phyloP scores from a whole-genome alignment of 495 filamentous ascomycete species.

The Talaromyces borbonicus region DNA sequence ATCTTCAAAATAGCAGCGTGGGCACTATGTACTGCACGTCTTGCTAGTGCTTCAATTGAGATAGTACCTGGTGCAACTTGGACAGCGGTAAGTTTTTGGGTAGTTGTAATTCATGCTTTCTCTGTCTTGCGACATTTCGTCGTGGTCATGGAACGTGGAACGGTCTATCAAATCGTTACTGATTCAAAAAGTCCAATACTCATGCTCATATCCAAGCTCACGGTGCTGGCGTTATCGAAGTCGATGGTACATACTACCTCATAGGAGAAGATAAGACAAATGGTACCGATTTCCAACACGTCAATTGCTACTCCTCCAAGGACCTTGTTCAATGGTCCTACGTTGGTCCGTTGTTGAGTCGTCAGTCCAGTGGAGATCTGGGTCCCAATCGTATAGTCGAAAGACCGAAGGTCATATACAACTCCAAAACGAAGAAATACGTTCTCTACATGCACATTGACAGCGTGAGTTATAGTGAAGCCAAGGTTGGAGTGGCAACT shows the following conservation, averaged over 20 bases:
- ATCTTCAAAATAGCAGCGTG: neutral
- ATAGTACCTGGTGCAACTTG: slow-evolving; percentile 39
- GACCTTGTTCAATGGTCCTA: slow-evolving; percentile 56
- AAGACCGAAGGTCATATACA: slow-evolving; percentile 55
- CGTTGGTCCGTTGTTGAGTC: slow-evolving; percentile 44
- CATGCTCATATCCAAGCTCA: slow-evolving; percentile 53
- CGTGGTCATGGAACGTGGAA: neutral
- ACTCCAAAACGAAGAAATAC: slow-evolving; percentile 42
- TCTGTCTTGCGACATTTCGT: neutral
- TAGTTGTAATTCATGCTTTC: too few species aligned
- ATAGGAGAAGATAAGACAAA: slow-evolving; percentile 57
- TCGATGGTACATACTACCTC: slow-evolving; percentile 47
- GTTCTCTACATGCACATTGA: slow-evolving; percentile 62
- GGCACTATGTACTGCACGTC: neutral
- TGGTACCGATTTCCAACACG: slow-evolving; percentile 47
- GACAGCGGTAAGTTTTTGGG: slow-evolving; percentile 19
- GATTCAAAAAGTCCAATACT: slow-evolving; percentile 9
- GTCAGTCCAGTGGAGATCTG: slow-evolving; percentile 42
- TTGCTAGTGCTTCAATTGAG: neutral
- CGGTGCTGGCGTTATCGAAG: slow-evolving; percentile 41
- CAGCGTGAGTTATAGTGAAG: slow-evolving; percentile 49
- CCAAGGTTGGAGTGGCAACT: slow-evolving; percentile 54
- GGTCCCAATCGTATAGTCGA: slow-evolving; percentile 54
- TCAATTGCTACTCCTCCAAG: slow-evolving; percentile 43
- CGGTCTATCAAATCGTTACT: neutral